Conservation (phyloP, 1,284 basidiomycete genomes). For the Leccinum solheimii region DNA sequence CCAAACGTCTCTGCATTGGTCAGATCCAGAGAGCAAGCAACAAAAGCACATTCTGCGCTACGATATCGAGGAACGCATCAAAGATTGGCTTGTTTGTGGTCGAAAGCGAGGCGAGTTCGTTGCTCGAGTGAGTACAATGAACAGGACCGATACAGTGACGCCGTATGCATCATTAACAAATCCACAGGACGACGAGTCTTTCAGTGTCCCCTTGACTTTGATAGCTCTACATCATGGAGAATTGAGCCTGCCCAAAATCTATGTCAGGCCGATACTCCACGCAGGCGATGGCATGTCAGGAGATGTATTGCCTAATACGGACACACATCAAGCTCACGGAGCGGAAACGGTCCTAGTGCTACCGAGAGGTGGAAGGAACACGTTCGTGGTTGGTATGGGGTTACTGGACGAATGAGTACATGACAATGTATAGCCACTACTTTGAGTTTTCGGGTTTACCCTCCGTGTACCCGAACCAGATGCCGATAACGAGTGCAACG, state of each 20-base stretch:
- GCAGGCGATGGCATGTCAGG: constrained; percentile 54
- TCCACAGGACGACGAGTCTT: constrained; percentile 56
- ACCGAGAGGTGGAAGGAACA: constrained; percentile 75
- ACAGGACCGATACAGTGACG: neutral
- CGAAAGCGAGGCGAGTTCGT: constrained; percentile 75
- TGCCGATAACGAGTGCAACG: constrained; percentile 56
- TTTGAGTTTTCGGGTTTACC: constrained; percentile 28
- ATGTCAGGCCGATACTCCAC: constrained; percentile 57
- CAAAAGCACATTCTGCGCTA: constrained; percentile 62
- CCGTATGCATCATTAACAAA: constrained; percentile 8
- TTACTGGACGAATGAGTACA: constrained; percentile 24
- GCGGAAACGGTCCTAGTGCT: constrained; percentile 73
- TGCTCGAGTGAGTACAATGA: constrained; percentile 51
- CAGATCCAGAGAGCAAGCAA: constrained; percentile 44
- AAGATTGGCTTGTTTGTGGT: constrained; percentile 83
- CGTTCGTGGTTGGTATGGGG: constrained; percentile 75
- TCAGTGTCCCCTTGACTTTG: constrained; percentile 62
- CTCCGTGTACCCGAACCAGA: constrained; percentile 59
- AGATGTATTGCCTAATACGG: constrained; percentile 58
- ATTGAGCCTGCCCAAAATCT: constrained; percentile 67
- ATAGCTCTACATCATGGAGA: constrained; percentile 80
- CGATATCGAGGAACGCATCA: constrained; percentile 72
- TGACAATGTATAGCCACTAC: neutral
- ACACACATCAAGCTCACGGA: constrained; percentile 75
- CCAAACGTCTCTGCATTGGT: constrained; percentile 75